Evolutionary conservation across 495 filamentous ascomycete species (phyloP), one percentile per base, ranked within the genome.

Genomic region (Hyaloscypha variabilis): DNA sequence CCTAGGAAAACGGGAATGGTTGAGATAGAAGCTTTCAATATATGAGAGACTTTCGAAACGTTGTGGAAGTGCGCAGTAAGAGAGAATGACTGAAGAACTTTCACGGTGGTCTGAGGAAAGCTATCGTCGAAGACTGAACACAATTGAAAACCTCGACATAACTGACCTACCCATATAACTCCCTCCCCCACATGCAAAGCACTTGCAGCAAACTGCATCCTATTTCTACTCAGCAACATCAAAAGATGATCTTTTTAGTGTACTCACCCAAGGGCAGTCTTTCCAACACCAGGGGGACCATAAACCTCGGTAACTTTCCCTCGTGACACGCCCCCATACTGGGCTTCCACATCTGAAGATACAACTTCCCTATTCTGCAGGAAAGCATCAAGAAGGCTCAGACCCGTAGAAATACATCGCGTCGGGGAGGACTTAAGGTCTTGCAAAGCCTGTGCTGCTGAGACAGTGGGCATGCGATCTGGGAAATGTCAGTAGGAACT

Each of bases 221-320:
- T 58, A 3, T 19, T 6, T 42, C 19, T 51, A 4, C 11, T 61
- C 21, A 69, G 64, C 53, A 57, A 49, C 8, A 26, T 13, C 36
- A 8, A 25, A 36, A 36, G 14, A 29, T 30, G 49, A 39, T 29
- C 29, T 21, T 6, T 36, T 29, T 2, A 54, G 54, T 31, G 19
- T 34, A 76, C 80, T 64, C 76, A 96, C 94, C 87, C 90, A 67
- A 99, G 77, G 6, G 89, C 78, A 0, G 94, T 96, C 77, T 98
- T 98, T 14, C 95, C 95, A 19, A 84, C 85, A 1, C 94, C 94
- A 11, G 92, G 91, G 19, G 95, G 93, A 0, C 95, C 95, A 78
- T 89, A 96, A 31, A 97, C 77, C 75, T 99, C 95, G 6, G 88
- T 89, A n/a, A 96, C 82, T 73, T 92, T 90, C 25, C 92, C 93